phyloP scores from a whole-genome alignment of 345 rosid genomes.

The Eucalyptus sp. region DNA sequence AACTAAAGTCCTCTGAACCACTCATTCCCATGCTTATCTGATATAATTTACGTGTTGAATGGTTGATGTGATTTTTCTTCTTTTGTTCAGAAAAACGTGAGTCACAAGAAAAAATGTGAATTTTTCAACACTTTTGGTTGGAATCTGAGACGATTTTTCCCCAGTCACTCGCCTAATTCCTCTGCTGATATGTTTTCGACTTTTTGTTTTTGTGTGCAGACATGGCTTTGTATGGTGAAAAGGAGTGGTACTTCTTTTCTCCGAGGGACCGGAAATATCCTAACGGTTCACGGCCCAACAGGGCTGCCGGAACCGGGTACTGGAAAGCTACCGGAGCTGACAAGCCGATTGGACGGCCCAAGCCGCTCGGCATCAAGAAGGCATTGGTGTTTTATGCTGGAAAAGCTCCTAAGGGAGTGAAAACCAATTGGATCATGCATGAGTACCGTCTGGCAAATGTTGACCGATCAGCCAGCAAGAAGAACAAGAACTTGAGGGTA shows the following conservation, averaged over 20 bases:
- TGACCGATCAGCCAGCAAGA: slow-evolving; percentile 62
- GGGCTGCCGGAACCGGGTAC: slow-evolving; percentile 82
- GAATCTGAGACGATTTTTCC: neutral
- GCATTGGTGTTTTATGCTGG: slow-evolving; percentile 88
- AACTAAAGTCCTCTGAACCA: neutral
- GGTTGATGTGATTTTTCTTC: neutral
- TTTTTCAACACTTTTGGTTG: neutral
- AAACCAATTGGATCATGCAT: slow-evolving; percentile 98
- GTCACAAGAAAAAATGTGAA: neutral
- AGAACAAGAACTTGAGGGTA: slow-evolving; percentile 50
- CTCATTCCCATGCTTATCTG: neutral
- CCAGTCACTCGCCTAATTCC: neutral
- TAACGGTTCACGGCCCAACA: slow-evolving; percentile 76
- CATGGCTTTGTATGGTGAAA: slow-evolving; percentile 70
- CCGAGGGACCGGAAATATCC: slow-evolving; percentile 88
- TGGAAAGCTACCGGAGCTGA: slow-evolving; percentile 98
- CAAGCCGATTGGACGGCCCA: slow-evolving; percentile 81
- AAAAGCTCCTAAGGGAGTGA: slow-evolving; percentile 70
- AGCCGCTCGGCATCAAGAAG: slow-evolving; percentile 66
- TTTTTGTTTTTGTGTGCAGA: slow-evolving; percentile 22
- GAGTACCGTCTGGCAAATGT: slow-evolving; percentile 87
- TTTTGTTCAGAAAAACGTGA: neutral
- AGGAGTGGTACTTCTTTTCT: slow-evolving; percentile 92
- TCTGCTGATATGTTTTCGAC: neutral
- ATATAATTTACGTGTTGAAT: neutral